phyloP scores from a whole-genome alignment of 176 grass and related monocot species.

The Lolium perenne region DNA sequence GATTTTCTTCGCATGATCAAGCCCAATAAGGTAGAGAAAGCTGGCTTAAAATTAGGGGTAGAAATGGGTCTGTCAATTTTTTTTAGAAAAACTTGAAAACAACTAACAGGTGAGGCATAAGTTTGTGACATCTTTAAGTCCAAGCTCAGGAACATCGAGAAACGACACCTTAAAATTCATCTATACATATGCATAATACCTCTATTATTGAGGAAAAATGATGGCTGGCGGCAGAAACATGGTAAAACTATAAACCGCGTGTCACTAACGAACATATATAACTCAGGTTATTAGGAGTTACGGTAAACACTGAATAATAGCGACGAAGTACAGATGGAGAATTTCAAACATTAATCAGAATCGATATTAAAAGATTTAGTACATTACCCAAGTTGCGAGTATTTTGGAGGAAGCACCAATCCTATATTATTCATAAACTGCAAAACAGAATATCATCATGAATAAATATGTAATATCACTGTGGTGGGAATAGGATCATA shows the following conservation, averaged over 20 bases:
- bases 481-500: not conserved
- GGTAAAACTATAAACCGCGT: not conserved
- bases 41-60: conserved; percentile 21
- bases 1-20: not conserved
- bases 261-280: conserved; percentile 21
- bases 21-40: not conserved
- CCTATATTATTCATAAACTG: conserved; percentile 96
- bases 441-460: conserved; percentile 44
- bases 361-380: conserved; percentile 27
- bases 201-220: not conserved
- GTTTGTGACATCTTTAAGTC: not conserved
- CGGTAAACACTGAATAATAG: conserved; percentile 12
- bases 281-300: conserved; percentile 2
- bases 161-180: not conserved
- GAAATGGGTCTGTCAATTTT: conserved; percentile 26
- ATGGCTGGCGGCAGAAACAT: conserved; percentile 7
- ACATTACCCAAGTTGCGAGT: conserved; percentile 81
- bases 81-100: not conserved
- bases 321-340: conserved; percentile 26
- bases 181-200: conserved; percentile 1
- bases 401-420: conserved; percentile 82
- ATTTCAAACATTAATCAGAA: conserved; percentile 32
- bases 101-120: not conserved
- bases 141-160: conserved; percentile 5
- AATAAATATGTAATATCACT: conserved; percentile 30